phyloP scores from a whole-genome alignment of 371 early-diverging fungal species.

The Funneliformis caledonium region DNA sequence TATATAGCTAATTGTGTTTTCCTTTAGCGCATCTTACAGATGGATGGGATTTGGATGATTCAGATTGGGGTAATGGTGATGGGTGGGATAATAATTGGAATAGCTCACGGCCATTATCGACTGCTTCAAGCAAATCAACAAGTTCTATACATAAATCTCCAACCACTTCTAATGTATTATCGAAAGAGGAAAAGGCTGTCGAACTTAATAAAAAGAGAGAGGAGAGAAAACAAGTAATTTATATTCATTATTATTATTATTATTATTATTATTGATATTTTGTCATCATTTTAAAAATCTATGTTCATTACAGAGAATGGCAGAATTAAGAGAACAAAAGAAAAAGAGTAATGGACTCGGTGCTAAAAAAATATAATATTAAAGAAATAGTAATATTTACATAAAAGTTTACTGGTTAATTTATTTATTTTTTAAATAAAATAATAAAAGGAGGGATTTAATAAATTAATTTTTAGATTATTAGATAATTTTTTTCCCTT shows the following conservation, averaged over 20 bases:
- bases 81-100: conserved; percentile 49
- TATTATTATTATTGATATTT: not conserved
- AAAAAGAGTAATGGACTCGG: conserved; percentile 20
- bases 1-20: not conserved
- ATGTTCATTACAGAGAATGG: conserved; percentile 26
- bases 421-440: no score
- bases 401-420: not conserved
- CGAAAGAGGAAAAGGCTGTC: conserved; percentile 45
- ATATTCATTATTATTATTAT: not conserved
- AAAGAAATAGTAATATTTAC: not conserved
- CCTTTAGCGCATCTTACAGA: conserved; percentile 26
- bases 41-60: conserved; percentile 55
- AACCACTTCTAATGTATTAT: conserved; percentile 11
- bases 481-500: no score
- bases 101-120: conserved; percentile 18
- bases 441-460: no score
- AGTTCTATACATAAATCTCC: not conserved
- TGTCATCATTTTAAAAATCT: not conserved
- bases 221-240: conserved; percentile 47
- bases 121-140: not conserved
- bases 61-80: conserved; percentile 47
- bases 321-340: conserved; percentile 31
- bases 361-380: conserved; percentile 19
- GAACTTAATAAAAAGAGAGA: conserved; percentile 49
- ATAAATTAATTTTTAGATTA: no score